Percentiles rank a stretch among this genome's conserved stretches.
These are phyloP conservation scores for Monosporozyma siamensis DNA, from an alignment of 805 yeast species.

Conservation along the genomic window DNA sequence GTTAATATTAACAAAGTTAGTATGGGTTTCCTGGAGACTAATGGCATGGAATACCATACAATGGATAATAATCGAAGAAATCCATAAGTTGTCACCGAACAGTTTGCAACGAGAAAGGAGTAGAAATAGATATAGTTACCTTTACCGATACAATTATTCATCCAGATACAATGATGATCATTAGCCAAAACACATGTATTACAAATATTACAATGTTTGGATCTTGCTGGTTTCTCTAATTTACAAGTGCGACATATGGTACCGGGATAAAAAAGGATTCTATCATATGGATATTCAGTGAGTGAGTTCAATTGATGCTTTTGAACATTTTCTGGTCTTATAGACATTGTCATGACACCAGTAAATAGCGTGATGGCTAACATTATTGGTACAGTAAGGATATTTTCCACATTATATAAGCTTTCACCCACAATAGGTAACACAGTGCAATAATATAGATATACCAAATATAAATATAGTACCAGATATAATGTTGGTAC, in stretches of 20 bases:
- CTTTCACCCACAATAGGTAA: slow-evolving; percentile 8
- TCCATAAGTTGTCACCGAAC: slow-evolving; percentile 38
- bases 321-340: slow-evolving; percentile 12
- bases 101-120: slow-evolving; percentile 43
- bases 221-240: slow-evolving; percentile 56
- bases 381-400: slow-evolving; percentile 17
- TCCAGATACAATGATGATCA: slow-evolving; percentile 70
- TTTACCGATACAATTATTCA: slow-evolving; percentile 68
- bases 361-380: slow-evolving; percentile 12
- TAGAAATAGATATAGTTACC: slow-evolving; percentile 56
- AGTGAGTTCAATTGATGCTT: slow-evolving; percentile 2
- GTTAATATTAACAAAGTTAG: slow-evolving; percentile 7
- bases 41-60: not conserved
- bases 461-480: slow-evolving; percentile 16
- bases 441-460: slow-evolving; percentile 13
- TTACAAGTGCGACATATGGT: slow-evolving; percentile 50
- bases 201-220: slow-evolving; percentile 69
- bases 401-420: slow-evolving; percentile 14
- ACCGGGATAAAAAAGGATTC: slow-evolving; percentile 42
- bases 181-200: slow-evolving; percentile 50
- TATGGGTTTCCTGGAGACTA: not conserved
- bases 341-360: slow-evolving; percentile 17
- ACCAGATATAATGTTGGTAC: slow-evolving; percentile 25
- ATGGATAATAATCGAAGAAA: slow-evolving; percentile 19
- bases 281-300: slow-evolving; percentile 35